Conservation (phyloP, 148 eudicot species). For the Camellia japonica region DNA sequence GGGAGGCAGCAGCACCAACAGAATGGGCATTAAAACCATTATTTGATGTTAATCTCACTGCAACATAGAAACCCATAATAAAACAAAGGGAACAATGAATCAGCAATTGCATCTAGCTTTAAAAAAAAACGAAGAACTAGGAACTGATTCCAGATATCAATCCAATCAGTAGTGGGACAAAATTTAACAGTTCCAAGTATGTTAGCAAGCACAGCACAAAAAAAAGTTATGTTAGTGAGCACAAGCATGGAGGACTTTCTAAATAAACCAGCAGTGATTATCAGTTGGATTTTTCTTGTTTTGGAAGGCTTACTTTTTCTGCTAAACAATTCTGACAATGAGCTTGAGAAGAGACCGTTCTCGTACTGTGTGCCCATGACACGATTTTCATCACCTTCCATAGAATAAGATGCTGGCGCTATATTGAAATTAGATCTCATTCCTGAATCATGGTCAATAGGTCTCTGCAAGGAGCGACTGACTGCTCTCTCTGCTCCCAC, state of each 20-base stretch:
- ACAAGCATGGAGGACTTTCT: neutral
- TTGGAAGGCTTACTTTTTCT: slow-evolving; percentile 53
- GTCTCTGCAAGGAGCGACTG: slow-evolving; percentile 41
- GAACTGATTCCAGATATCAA: neutral
- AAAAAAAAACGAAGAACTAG: neutral
- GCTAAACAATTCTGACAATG: slow-evolving; percentile 63
- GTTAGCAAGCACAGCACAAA: neutral
- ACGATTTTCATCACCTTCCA: slow-evolving; percentile 37
- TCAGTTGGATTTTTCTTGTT: neutral
- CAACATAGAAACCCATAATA: slow-evolving; percentile 1
- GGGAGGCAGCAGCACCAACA: slow-evolving; percentile 51
- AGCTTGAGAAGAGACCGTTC: slow-evolving; percentile 77
- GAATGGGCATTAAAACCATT: slow-evolving; percentile 46
- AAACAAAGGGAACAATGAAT: neutral
- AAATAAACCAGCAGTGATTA: neutral
- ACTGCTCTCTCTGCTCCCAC: slow-evolving; percentile 54
- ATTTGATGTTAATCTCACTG: slow-evolving; percentile 62
- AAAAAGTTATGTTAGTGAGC: neutral
- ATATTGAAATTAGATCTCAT: slow-evolving; percentile 28
- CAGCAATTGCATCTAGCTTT: neutral
- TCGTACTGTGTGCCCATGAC: slow-evolving; percentile 46
- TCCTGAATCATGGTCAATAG: slow-evolving; percentile 36
- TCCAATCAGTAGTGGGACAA: neutral
- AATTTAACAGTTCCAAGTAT: neutral
- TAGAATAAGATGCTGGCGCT: slow-evolving; percentile 29